These are phyloP conservation scores for Parsonsia alboflavescens DNA, from an alignment of 257 asterid genomes.

Conservation along the genomic window DNA sequence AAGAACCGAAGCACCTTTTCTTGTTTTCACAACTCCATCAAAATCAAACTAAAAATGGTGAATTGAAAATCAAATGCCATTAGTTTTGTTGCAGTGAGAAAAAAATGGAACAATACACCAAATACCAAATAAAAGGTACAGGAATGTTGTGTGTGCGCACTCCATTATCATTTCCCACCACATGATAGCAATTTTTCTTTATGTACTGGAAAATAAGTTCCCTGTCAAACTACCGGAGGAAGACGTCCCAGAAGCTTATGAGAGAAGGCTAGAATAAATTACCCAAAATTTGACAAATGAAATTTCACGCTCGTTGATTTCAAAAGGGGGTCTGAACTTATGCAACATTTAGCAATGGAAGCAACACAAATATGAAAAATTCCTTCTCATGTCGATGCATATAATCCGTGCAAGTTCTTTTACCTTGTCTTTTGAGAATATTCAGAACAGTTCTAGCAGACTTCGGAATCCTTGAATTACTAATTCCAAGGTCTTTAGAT, in stretches of 20 bases:
- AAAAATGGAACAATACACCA: not conserved
- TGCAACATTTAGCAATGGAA: not conserved
- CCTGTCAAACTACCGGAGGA: not conserved
- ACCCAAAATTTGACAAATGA: not conserved
- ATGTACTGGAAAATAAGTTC: not conserved
- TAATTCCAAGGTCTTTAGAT: conserved; percentile 72
- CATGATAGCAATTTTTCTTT: not conserved
- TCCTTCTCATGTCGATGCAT: not conserved
- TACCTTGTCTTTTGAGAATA: conserved; percentile 68
- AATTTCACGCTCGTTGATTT: not conserved
- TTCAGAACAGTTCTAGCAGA: conserved; percentile 69
- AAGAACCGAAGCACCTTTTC: not conserved
- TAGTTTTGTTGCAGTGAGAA: not conserved
- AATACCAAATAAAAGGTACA: not conserved
- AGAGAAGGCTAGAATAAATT: not conserved
- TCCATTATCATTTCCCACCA: not conserved
- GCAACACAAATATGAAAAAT: not conserved
- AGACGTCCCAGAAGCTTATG: not conserved
- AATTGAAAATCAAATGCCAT: not conserved
- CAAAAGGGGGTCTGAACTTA: not conserved
- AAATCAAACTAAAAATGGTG: not conserved
- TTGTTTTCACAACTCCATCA: not conserved
- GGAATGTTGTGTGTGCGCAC: not conserved
- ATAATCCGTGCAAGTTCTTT: too few relatives aligned
- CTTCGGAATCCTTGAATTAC: conserved; percentile 59